Conservation (phyloP, 306 rosid genomes). For the Coriaria nepalensis region DNA sequence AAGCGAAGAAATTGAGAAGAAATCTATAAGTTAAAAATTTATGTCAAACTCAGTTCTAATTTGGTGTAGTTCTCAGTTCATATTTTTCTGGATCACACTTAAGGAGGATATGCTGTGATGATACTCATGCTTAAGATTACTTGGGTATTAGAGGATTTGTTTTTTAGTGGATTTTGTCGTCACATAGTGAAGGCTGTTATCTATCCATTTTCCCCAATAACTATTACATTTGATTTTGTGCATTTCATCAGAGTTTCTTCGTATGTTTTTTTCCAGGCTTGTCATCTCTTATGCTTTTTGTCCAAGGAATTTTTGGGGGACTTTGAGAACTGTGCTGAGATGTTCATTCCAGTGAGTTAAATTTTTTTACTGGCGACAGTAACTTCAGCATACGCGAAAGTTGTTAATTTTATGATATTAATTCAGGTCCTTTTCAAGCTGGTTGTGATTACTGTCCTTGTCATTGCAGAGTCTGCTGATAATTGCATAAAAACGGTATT, state of each 20-base stretch:
- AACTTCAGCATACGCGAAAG: too few relatives aligned
- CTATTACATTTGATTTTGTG: neutral
- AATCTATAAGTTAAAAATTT: too few relatives aligned
- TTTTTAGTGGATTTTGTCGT: too few relatives aligned
- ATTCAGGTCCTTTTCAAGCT: slow-evolving; percentile 97
- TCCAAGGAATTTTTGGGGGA: slow-evolving; percentile 93
- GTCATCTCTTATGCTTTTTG: slow-evolving; percentile 83
- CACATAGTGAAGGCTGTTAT: too few relatives aligned
- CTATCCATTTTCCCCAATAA: too few relatives aligned
- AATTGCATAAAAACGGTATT: slow-evolving; percentile 95
- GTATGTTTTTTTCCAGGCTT: slow-evolving; percentile 43
- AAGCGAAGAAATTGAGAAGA: too few relatives aligned
- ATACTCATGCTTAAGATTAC: too few relatives aligned
- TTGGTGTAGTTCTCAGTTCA: too few relatives aligned
- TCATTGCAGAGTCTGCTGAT: slow-evolving; percentile 97
- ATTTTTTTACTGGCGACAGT: neutral
- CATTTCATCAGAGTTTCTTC: slow-evolving; percentile 2
- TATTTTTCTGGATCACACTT: too few relatives aligned
- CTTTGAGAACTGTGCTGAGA: slow-evolving; percentile 90
- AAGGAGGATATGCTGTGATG: too few relatives aligned
- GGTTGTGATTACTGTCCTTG: slow-evolving; percentile 99
- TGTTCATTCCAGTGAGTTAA: slow-evolving; percentile 82
- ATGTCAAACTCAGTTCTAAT: too few relatives aligned
- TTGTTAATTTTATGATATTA: slow-evolving; percentile 19
- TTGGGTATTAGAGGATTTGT: too few relatives aligned